These are phyloP conservation scores for Westerdykella sp. DNA, from an alignment of 2,329 filamentous ascomycete genomes.

Conservation along the genomic window DNA sequence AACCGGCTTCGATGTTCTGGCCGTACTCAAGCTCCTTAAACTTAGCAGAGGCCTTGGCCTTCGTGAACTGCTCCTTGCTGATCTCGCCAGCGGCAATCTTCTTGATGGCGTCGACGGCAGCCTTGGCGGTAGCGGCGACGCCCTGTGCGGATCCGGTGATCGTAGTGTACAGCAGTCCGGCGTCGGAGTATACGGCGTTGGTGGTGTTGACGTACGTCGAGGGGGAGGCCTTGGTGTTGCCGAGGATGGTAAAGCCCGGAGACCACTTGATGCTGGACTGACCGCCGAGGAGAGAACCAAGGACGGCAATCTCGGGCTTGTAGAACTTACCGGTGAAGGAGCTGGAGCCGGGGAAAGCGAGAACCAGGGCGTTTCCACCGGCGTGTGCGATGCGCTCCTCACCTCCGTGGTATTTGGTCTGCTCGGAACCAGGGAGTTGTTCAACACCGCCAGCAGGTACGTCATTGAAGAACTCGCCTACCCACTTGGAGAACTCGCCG, in stretches of 20 bases:
- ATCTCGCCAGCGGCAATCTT: conserved; percentile 69
- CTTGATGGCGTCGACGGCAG: conserved; percentile 76
- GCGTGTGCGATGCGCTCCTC: conserved; percentile 81
- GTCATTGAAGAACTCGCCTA: conserved; percentile 82
- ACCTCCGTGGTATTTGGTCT: conserved; percentile 87
- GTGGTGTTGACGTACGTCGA: conserved; percentile 65
- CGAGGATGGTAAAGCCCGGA: conserved; percentile 81
- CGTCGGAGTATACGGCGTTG: conserved; percentile 86
- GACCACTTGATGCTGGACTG: conserved; percentile 93
- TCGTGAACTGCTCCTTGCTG: conserved; percentile 78
- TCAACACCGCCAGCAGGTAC: conserved; percentile 48
- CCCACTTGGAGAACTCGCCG: conserved; percentile 76
- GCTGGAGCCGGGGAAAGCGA: conserved; percentile 89
- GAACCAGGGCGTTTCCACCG: conserved; percentile 73
- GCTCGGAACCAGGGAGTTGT: conserved; percentile 48
- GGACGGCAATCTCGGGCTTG: conserved; percentile 85
- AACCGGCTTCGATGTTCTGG: conserved; percentile 68
- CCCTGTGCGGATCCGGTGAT: conserved; percentile 68
- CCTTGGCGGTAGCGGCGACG: conserved; percentile 67
- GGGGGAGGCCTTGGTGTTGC: conserved; percentile 64
- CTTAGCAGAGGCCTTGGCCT: conserved; percentile 88
- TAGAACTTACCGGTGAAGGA: conserved; percentile 63
- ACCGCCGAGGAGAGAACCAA: conserved; percentile 83
- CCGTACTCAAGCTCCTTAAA: conserved; percentile 81
- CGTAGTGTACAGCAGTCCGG: conserved; percentile 80